These are phyloP conservation scores for Zygnema cylindricum DNA, from an alignment of 139 green algal genomes.

Conservation along the genomic window DNA sequence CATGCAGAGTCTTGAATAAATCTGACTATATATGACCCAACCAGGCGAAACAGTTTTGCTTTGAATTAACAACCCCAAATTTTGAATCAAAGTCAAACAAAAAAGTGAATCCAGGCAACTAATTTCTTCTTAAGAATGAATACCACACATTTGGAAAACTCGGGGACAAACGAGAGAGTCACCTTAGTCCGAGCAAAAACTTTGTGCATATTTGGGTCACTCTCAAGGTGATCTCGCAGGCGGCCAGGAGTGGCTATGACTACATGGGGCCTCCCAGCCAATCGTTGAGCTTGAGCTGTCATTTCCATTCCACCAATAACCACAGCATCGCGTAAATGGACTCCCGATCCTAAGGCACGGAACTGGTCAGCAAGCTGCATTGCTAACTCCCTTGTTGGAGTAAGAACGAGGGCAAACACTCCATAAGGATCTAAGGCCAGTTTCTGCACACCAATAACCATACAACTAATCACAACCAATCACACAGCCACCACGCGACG, in stretches of 20 bases:
- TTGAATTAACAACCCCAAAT: no score
- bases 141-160: no score
- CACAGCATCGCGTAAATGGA: slow-evolving; percentile 69
- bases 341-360: slow-evolving; percentile 78
- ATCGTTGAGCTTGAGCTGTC: slow-evolving; percentile 76
- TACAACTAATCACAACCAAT: no score
- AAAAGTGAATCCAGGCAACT: no score
- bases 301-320: slow-evolving; percentile 92
- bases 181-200: slow-evolving; percentile 33
- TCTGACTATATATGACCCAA: no score
- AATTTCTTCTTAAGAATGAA: no score
- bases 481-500: no score
- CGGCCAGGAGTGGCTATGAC: slow-evolving; percentile 94
- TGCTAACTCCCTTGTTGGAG: slow-evolving; percentile 94
- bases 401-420: slow-evolving; percentile 90
- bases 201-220: slow-evolving; percentile 20
- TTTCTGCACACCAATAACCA: slow-evolving; percentile 74
- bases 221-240: slow-evolving; percentile 64
- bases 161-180: background rate
- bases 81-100: no score
- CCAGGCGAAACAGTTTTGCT: no score
- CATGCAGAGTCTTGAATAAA: no score
- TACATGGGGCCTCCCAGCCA: slow-evolving; percentile 84
- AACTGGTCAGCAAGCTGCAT: slow-evolving; percentile 96
- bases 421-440: slow-evolving; percentile 90